These are phyloP conservation scores for Fusarium palustre DNA, from an alignment of 2,329 filamentous ascomycete genomes.

Conservation along the genomic window DNA sequence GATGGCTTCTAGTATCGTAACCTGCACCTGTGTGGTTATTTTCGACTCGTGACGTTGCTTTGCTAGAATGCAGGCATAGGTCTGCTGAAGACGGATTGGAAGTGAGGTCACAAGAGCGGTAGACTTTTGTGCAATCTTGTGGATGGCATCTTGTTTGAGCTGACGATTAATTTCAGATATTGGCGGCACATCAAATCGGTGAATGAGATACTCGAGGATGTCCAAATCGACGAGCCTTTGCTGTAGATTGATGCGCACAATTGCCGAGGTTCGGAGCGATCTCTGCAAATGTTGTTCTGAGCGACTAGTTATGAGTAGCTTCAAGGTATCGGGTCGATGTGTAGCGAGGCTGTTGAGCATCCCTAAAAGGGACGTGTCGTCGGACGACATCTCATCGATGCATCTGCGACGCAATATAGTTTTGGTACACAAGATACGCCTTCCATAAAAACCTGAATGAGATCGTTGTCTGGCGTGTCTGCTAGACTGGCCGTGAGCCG, in stretches of 20 bases:
- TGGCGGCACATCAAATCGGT: slow-evolving; percentile 27
- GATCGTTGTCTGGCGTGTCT: slow-evolving; percentile 40
- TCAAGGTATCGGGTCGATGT: slow-evolving; percentile 31
- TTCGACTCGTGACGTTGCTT: slow-evolving; percentile 51
- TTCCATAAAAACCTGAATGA: slow-evolving; percentile 37
- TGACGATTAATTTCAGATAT: background rate
- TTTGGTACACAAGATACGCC: slow-evolving; percentile 30
- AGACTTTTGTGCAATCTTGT: slow-evolving; percentile 31
- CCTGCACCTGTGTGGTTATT: slow-evolving; percentile 49
- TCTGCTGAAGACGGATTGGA: slow-evolving; percentile 39
- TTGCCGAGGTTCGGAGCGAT: slow-evolving; percentile 34
- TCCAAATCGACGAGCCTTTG: slow-evolving; percentile 38
- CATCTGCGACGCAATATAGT: slow-evolving; percentile 41
- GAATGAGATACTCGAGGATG: slow-evolving; percentile 30
- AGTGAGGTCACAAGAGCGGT: slow-evolving; percentile 33
- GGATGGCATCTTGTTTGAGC: slow-evolving; percentile 27
- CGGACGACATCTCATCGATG: slow-evolving; percentile 43
- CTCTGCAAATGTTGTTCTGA: slow-evolving; percentile 39
- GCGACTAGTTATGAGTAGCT: slow-evolving; percentile 41
- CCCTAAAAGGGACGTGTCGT: slow-evolving; percentile 33
- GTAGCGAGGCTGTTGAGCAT: slow-evolving; percentile 38
- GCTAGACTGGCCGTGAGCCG: slow-evolving; percentile 19
- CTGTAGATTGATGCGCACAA: slow-evolving; percentile 41
- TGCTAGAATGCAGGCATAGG: slow-evolving; percentile 52
- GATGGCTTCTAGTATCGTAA: slow-evolving; percentile 53